phyloP scores from a whole-genome alignment of 1,284 basidiomycete genomes.

The Apiotrichum akiyoshidainum region DNA sequence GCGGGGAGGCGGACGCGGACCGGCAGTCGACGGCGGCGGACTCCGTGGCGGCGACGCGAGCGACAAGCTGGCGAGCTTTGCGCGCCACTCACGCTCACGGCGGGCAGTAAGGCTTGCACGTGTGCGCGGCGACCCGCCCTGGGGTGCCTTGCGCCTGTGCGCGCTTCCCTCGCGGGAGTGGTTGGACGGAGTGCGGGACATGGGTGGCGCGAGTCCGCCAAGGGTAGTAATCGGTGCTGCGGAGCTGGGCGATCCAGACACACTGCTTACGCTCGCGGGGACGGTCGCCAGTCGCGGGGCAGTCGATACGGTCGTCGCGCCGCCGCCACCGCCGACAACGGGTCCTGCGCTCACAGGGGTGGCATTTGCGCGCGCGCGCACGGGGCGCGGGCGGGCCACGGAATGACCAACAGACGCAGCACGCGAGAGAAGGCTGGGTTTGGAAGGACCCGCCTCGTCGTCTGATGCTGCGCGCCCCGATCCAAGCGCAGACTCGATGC shows the following conservation, averaged over 20 bases:
- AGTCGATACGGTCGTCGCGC: neutral
- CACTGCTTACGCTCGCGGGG: neutral
- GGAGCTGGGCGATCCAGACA: neutral
- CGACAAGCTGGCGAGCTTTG: constrained; percentile 32
- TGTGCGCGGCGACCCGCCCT: neutral
- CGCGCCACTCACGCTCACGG: constrained; percentile 38
- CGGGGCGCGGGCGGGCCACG: neutral
- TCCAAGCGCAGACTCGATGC: neutral
- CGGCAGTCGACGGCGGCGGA: neutral
- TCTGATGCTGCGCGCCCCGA: neutral
- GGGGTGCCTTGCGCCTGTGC: neutral
- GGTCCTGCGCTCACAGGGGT: neutral
- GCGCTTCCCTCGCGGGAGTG: no score
- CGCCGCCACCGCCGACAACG: neutral
- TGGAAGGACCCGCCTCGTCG: neutral
- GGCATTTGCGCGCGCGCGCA: neutral
- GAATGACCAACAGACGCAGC: constrained; percentile 1
- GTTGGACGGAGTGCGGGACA: neutral
- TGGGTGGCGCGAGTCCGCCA: neutral
- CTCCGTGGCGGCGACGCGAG: neutral
- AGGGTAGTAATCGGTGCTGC: neutral
- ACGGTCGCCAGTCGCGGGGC: neutral
- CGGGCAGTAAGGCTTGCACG: constrained; percentile 13
- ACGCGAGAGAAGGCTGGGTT: neutral
- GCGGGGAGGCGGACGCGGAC: constrained; percentile 10